Percentiles rank a stretch among this genome's conserved stretches.
phyloP scores from a whole-genome alignment of 148 eudicot species.

The Beta vulgaris region DNA sequence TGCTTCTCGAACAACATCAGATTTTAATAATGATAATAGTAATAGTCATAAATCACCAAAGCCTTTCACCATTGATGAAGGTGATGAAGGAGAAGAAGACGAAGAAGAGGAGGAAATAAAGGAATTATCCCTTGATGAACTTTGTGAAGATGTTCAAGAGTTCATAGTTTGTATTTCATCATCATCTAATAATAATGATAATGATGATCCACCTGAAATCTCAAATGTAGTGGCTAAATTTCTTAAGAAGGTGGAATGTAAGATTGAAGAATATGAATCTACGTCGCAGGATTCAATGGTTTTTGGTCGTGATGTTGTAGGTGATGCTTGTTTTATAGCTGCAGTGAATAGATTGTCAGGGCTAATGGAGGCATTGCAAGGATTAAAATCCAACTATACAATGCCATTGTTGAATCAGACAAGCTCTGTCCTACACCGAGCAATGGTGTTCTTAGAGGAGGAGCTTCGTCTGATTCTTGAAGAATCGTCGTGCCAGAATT shows the following conservation, averaged over 20 bases:
- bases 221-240: slow-evolving; percentile 43
- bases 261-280: slow-evolving; percentile 41
- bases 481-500: slow-evolving; percentile 23
- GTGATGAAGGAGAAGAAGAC: background rate
- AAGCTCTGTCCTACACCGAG: slow-evolving; percentile 53
- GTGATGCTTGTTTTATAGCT: slow-evolving; percentile 39
- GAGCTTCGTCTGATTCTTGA: slow-evolving; percentile 55
- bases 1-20: slow-evolving; percentile 4
- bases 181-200: background rate
- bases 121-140: slow-evolving; percentile 28
- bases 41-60: background rate
- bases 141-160: slow-evolving; percentile 40
- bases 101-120: slow-evolving; percentile 1
- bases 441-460: slow-evolving; percentile 63
- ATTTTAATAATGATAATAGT: background rate
- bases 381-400: slow-evolving; percentile 23
- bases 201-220: slow-evolving; percentile 25
- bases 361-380: slow-evolving; percentile 34
- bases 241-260: slow-evolving; percentile 40
- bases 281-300: slow-evolving; percentile 31
- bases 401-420: slow-evolving; percentile 40
- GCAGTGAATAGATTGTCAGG: slow-evolving; percentile 35
- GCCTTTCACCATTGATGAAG: slow-evolving; percentile 11
- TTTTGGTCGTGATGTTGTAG: slow-evolving; percentile 33
- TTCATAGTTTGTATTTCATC: slow-evolving; percentile 32